Evolutionary conservation across 2,329 filamentous ascomycete genomes (phyloP).

Genomic region (Escovopsis sp.): DNA sequence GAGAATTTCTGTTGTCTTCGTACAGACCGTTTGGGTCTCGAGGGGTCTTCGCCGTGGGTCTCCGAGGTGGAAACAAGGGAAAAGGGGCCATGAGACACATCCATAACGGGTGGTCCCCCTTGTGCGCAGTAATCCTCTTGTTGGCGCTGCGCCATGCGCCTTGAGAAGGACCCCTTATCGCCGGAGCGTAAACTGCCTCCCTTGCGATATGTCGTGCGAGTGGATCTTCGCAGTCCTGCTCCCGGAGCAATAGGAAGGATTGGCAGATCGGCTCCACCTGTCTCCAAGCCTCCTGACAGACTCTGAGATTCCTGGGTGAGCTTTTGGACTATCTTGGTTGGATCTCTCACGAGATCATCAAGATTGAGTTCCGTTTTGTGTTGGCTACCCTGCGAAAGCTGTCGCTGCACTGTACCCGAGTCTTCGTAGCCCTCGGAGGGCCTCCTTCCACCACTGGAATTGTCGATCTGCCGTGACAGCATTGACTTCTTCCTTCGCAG

Average conservation of each 20-base stretch:
- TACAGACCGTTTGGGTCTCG: constrained; percentile 35
- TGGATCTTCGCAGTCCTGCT: constrained; percentile 73
- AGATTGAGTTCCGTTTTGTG: constrained; percentile 50
- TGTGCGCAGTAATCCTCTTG: constrained; percentile 35
- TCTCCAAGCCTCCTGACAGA: constrained; percentile 25
- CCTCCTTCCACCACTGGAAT: constrained; percentile 39
- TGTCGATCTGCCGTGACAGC: constrained; percentile 83
- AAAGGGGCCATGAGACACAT: constrained; percentile 32
- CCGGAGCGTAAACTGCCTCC: constrained; percentile 71
- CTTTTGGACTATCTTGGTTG: constrained; percentile 53
- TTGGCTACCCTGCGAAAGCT: constrained; percentile 45
- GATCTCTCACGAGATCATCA: constrained; percentile 71
- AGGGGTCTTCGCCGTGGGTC: constrained; percentile 47
- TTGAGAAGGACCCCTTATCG: constrained; percentile 59
- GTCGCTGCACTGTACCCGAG: constrained; percentile 61
- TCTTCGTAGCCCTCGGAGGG: constrained; percentile 64
- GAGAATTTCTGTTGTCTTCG: constrained; percentile 31
- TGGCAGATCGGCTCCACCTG: constrained; percentile 56
- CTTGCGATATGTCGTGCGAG: constrained; percentile 76
- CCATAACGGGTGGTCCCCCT: constrained; percentile 20
- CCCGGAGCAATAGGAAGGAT: constrained; percentile 69
- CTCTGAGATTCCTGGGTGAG: constrained; percentile 42
- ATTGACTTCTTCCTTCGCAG: constrained; percentile 85
- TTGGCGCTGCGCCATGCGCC: constrained; percentile 48
- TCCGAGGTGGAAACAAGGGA: constrained; percentile 56